Conservation (phyloP, 1,284 basidiomycete genomes). For the Cutaneotrichosporon curvatum region DNA sequence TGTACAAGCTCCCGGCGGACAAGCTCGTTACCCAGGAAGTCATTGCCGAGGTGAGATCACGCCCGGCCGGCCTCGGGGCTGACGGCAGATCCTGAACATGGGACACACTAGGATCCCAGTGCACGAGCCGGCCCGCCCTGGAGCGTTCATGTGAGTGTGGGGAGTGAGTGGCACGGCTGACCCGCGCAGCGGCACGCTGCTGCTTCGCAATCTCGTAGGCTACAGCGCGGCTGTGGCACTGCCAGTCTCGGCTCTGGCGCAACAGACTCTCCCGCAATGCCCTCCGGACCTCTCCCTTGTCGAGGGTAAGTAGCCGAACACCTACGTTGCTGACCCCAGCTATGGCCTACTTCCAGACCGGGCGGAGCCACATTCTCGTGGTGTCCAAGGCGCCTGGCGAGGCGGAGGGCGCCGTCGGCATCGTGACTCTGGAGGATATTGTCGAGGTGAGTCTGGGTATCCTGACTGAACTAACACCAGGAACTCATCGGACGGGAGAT, state of each 20-base stretch:
- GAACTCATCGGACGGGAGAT: slow-evolving; percentile 42
- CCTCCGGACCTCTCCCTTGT: slow-evolving; percentile 48
- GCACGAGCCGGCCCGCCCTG: slow-evolving; percentile 63
- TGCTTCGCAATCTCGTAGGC: slow-evolving; percentile 54
- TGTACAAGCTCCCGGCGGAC: slow-evolving; percentile 47
- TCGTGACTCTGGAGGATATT: slow-evolving; percentile 56
- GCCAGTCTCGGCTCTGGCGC: slow-evolving; percentile 61
- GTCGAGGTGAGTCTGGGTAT: slow-evolving; percentile 44
- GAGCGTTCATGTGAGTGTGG: slow-evolving; percentile 48
- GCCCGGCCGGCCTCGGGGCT: no score
- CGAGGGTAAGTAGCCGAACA: slow-evolving; percentile 36
- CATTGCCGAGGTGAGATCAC: slow-evolving; percentile 66
- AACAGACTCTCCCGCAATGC: slow-evolving; percentile 66
- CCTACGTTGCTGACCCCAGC: slow-evolving; percentile 10
- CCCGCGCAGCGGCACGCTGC: slow-evolving; percentile 17
- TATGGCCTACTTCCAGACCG: slow-evolving; percentile 65
- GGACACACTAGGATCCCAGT: slow-evolving; percentile 73
- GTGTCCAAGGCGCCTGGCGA: slow-evolving; percentile 71
- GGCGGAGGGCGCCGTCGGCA: slow-evolving; percentile 63
- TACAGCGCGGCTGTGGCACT: slow-evolving; percentile 74
- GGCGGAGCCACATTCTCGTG: slow-evolving; percentile 81
- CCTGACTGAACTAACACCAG: slow-evolving; percentile 7
- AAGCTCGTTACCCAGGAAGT: slow-evolving; percentile 53
- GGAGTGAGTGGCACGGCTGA: background rate
- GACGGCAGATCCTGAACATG: slow-evolving; percentile 16